These are phyloP conservation scores for Aspergillus leporis DNA, from an alignment of 495 filamentous ascomycete species.

Conservation along the genomic window DNA sequence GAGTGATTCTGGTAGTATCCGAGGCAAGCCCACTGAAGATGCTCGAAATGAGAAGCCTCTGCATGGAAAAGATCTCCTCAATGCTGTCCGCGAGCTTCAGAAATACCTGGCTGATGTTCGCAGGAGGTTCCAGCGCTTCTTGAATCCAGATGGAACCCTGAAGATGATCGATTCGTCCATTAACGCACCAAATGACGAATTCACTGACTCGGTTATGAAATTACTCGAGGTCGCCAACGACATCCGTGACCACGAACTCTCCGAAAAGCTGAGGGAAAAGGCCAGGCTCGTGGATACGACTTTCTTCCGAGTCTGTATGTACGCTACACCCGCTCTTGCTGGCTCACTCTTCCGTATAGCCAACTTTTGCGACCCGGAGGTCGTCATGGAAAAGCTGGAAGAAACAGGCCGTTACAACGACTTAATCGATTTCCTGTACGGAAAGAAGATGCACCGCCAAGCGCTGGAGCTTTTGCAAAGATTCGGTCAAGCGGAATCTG, in stretches of 20 bases:
- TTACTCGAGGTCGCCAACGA: slow-evolving; percentile 45
- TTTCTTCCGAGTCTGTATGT: slow-evolving; percentile 92
- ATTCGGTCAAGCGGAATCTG: slow-evolving; percentile 75
- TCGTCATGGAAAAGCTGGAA: slow-evolving; percentile 89
- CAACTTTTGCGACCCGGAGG: slow-evolving; percentile 95
- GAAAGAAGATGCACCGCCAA: slow-evolving; percentile 88
- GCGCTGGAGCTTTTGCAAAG: slow-evolving; percentile 79
- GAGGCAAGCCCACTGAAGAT: slow-evolving; percentile 32
- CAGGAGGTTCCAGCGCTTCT: slow-evolving; percentile 74
- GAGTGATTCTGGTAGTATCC: slow-evolving; percentile 50
- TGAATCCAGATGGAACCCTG: slow-evolving; percentile 74
- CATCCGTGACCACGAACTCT: slow-evolving; percentile 61
- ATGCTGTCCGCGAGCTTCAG: slow-evolving; percentile 77
- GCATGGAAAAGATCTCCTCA: slow-evolving; percentile 78
- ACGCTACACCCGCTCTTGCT: slow-evolving; percentile 77
- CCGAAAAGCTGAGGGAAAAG: slow-evolving; percentile 66
- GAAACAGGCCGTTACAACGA: slow-evolving; percentile 89
- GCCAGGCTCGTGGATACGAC: slow-evolving; percentile 89
- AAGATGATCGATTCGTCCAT: slow-evolving; percentile 55
- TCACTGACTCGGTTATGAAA: slow-evolving; percentile 45
- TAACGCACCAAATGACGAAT: slow-evolving; percentile 52
- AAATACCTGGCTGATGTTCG: slow-evolving; percentile 84
- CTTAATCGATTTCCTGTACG: slow-evolving; percentile 93
- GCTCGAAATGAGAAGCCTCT: slow-evolving; percentile 35
- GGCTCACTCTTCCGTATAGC: slow-evolving; percentile 91